phyloP scores from a whole-genome alignment of 352 stramenopile species.

The Phytophthora hybrid region DNA sequence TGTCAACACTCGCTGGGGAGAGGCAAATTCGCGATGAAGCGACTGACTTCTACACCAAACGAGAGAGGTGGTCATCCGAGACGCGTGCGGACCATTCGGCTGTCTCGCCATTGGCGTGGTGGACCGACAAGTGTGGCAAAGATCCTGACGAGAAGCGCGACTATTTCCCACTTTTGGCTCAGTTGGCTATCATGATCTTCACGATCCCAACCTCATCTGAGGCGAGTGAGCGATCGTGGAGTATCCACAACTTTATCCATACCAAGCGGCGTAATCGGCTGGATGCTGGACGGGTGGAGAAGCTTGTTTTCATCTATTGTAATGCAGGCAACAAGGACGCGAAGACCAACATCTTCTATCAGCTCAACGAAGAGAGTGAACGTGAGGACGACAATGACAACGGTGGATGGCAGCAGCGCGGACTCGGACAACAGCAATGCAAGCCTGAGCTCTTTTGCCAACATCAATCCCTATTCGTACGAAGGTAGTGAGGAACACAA shows the following conservation, averaged over 20 bases:
- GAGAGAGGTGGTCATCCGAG: conserved; percentile 8
- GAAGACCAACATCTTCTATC: conserved; percentile 15
- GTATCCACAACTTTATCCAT: conserved; percentile 20
- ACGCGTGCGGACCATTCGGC: conserved; percentile 1
- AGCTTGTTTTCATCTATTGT: conserved; percentile 15
- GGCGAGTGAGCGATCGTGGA: conserved; percentile 17
- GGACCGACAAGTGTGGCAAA: not conserved
- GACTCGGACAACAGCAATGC: conserved; percentile 1
- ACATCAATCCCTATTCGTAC: conserved; percentile 8
- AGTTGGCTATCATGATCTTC: conserved; percentile 3
- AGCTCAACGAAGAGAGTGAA: conserved; percentile 4
- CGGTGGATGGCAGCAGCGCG: not conserved
- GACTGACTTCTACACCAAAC: conserved; percentile 6
- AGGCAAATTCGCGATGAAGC: conserved; percentile 5
- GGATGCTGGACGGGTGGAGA: not conserved
- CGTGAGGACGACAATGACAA: conserved; percentile 6
- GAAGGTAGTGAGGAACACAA: conserved; percentile 6
- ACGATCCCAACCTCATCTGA: conserved; percentile 15
- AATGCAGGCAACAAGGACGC: conserved; percentile 18
- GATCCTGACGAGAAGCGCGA: not conserved
- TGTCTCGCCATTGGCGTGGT: conserved; percentile 5
- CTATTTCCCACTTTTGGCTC: conserved; percentile 12
- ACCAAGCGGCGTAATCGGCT: conserved; percentile 22
- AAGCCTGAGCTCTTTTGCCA: not conserved
- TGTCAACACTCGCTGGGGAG: conserved; percentile 2